phyloP scores from a whole-genome alignment of 2,329 filamentous ascomycete genomes.

The Myriangium duriaei region DNA sequence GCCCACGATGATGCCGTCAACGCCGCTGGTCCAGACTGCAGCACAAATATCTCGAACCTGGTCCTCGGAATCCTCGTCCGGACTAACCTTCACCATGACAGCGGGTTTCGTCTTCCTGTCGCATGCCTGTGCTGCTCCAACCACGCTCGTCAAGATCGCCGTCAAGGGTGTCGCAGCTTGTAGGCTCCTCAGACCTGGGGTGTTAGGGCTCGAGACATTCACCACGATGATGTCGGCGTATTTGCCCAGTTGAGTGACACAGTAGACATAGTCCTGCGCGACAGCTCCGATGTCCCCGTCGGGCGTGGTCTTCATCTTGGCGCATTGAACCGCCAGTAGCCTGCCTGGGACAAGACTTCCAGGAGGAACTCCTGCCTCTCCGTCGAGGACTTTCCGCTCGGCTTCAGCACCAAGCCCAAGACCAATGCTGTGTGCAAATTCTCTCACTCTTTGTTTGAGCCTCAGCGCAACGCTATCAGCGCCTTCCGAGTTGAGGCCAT shows the following conservation, averaged over 20 bases:
- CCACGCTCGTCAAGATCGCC: slow-evolving; percentile 67
- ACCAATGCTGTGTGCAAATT: slow-evolving; percentile 60
- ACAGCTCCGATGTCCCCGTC: slow-evolving; percentile 76
- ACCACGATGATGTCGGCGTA: slow-evolving; percentile 97
- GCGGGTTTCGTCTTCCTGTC: slow-evolving; percentile 60
- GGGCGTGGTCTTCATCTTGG: slow-evolving; percentile 90
- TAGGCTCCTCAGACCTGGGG: slow-evolving; percentile 74
- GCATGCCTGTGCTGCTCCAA: slow-evolving; percentile 58
- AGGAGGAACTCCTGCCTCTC: slow-evolving; percentile 62
- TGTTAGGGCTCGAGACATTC: slow-evolving; percentile 95
- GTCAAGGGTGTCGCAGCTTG: slow-evolving; percentile 78
- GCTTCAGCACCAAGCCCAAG: slow-evolving; percentile 49
- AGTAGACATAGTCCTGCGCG: slow-evolving; percentile 70
- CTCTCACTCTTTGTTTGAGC: slow-evolving; percentile 63
- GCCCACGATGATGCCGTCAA: slow-evolving; percentile 91
- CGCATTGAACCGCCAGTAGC: slow-evolving; percentile 79
- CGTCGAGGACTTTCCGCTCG: slow-evolving; percentile 64
- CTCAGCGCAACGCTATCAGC: slow-evolving; percentile 75
- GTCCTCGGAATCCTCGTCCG: slow-evolving; percentile 76
- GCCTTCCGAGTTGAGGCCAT: slow-evolving; percentile 85
- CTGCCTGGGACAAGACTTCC: slow-evolving; percentile 67
- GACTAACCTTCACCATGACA: slow-evolving; percentile 97
- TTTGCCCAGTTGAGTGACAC: slow-evolving; percentile 65
- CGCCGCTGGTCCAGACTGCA: slow-evolving; percentile 69
- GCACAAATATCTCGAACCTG: slow-evolving; percentile 83